Evolutionary conservation across 2,329 filamentous ascomycete species (phyloP).

Genomic region (Botryotinia convoluta): DNA sequence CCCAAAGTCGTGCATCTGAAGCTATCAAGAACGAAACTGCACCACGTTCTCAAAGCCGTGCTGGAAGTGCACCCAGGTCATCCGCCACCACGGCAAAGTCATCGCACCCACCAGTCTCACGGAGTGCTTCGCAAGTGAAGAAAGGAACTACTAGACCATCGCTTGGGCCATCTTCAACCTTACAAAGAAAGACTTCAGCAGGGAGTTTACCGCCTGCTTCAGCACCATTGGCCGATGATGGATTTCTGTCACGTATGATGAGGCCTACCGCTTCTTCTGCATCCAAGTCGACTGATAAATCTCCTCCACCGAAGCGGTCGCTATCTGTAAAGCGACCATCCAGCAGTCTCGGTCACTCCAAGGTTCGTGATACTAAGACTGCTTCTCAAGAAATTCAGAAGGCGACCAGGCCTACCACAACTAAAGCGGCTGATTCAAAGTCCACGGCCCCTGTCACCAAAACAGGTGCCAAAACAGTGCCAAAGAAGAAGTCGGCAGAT

Average conservation of each 20-base stretch:
- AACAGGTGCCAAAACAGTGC: conserved; percentile 15
- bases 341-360: conserved; percentile 33
- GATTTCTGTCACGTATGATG: conserved; percentile 80
- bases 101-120: conserved; percentile 23
- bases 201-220: conserved; percentile 51
- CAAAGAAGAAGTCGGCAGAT: conserved; percentile 26
- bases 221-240: conserved; percentile 57
- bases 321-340: conserved; percentile 31
- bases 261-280: conserved; percentile 69
- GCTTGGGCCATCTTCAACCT: conserved; percentile 52
- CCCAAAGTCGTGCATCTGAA: conserved; percentile 44
- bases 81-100: neutral
- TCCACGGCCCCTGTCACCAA: conserved; percentile 8
- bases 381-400: conserved; percentile 18
- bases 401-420: conserved; percentile 14
- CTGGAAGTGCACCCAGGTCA: conserved; percentile 27
- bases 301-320: conserved; percentile 42
- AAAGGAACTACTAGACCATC: conserved; percentile 37
- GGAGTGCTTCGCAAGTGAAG: conserved; percentile 34
- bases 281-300: conserved; percentile 65
- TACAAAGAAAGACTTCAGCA: conserved; percentile 51
- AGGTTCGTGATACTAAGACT: conserved; percentile 26
- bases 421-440: conserved; percentile 20
- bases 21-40: conserved; percentile 38
- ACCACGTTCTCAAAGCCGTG: conserved; percentile 37